Conservation (phyloP, 2,329 filamentous ascomycete genomes). For the Phialocephala subalpina region DNA sequence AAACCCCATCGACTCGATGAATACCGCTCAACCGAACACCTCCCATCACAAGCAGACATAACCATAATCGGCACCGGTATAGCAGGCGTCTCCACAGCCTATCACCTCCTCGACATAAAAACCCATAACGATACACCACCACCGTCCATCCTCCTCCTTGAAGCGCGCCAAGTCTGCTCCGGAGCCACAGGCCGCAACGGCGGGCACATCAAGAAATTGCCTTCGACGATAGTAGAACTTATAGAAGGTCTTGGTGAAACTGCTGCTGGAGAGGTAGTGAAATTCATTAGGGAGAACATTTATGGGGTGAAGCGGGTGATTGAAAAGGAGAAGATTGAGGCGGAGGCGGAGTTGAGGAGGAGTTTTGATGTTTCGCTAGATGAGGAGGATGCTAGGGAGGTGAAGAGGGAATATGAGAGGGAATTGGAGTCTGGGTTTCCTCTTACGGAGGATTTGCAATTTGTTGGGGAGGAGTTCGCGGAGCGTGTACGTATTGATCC, state of each 20-base stretch:
- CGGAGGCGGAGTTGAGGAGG: slow-evolving; percentile 49
- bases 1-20: slow-evolving; percentile 28
- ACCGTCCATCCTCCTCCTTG: slow-evolving; percentile 47
- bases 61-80: slow-evolving; percentile 36
- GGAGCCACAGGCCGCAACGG: slow-evolving; percentile 54
- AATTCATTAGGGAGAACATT: slow-evolving; percentile 50
- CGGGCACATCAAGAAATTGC: slow-evolving; percentile 50
- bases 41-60: slow-evolving; percentile 32
- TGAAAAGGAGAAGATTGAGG: slow-evolving; percentile 51
- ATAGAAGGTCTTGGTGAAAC: slow-evolving; percentile 44
- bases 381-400: slow-evolving; percentile 2
- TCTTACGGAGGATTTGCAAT: neutral
- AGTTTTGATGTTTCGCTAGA: slow-evolving; percentile 49
- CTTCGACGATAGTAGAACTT: slow-evolving; percentile 34
- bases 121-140: slow-evolving; percentile 36
- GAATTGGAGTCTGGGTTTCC: neutral
- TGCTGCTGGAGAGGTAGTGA: slow-evolving; percentile 47
- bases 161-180: slow-evolving; percentile 48
- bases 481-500: slow-evolving; percentile 13
- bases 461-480: neutral
- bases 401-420: neutral
- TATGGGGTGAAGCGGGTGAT: slow-evolving; percentile 47
- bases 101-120: slow-evolving; percentile 39
- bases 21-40: slow-evolving; percentile 24
- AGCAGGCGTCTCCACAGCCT: slow-evolving; percentile 33